Evolutionary conservation across 805 yeast species (phyloP).

Genomic region (Sugiyamaella floridensis): DNA sequence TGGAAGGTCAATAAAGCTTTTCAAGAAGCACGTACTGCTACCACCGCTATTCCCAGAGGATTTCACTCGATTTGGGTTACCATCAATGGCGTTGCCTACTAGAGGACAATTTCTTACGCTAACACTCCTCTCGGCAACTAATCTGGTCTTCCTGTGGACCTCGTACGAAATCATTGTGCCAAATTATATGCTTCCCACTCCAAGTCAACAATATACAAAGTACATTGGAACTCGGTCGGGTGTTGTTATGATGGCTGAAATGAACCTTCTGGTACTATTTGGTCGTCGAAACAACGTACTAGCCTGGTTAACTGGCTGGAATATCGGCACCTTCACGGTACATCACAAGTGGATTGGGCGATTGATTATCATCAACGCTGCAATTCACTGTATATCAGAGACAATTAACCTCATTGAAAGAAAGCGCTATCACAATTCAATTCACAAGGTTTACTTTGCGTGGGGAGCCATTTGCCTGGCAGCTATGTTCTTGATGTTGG

Average conservation of each 20-base stretch:
- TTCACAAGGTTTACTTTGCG: conserved; percentile 9
- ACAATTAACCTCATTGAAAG: conserved; percentile 39
- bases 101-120: neutral
- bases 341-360: conserved; percentile 62
- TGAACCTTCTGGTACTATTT: conserved; percentile 44
- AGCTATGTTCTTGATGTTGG: conserved; percentile 37
- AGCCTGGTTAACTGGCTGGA: conserved; percentile 53
- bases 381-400: conserved; percentile 52
- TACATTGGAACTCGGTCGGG: conserved; percentile 38
- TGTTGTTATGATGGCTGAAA: conserved; percentile 41
- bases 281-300: conserved; percentile 67
- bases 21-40: neutral
- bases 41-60: neutral
- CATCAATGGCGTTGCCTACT: neutral
- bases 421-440: conserved; percentile 27
- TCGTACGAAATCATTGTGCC: conserved; percentile 12
- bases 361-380: conserved; percentile 40
- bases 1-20: neutral
- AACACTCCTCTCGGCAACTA: neutral
- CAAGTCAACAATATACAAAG: conserved; percentile 13
- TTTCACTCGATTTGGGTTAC: neutral
- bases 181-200: conserved; percentile 1
- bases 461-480: conserved; percentile 42
- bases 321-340: conserved; percentile 51
- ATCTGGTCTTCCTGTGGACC: conserved; percentile 25